Evolutionary conservation across 1,284 basidiomycete species (phyloP), one percentile per base, ranked within the genome.

Genomic region (Pseudozyma hubeiensis): DNA sequence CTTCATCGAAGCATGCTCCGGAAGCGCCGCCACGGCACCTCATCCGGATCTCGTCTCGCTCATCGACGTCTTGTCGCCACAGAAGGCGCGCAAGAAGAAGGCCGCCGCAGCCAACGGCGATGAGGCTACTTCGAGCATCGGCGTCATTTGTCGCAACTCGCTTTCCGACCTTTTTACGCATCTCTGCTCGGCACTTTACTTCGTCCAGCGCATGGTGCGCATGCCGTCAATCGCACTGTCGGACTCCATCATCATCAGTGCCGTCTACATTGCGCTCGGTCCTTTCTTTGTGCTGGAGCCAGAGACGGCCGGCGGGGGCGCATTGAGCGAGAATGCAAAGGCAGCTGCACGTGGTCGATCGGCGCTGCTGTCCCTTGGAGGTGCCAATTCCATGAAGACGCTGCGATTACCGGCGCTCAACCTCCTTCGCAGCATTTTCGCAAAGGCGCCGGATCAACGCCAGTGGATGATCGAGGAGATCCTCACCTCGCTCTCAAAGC

Each of bases 391-490:
- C 7, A 91, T 96, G 90, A 89, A 91, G 72, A 91, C 90, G 4
- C 83, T 98, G 64, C 87, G 93, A 51, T 86, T 93, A 53, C 91
- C 95, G 75, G 91, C 92, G 0, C 86, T 97, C 43, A 89, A 90
- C 1, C 87, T 96, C 63, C 90, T 97, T 68, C 72, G 65, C 8
- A 79, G 93, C 91, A 90, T 96, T 33, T 98, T 97, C 81, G 92
- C 93, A 7, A 91, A 90, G 68, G 90, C 97, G 75, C 90, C 92
- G 64, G 90, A 91, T 40, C 96, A 99, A 84, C 87, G 96, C 1
- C 89, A 90, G 1, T 97, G 94, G 94, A 96, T 98, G 70, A 91
- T 99, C 19, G 94, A 97, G 83, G 96, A 98, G 84, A 94, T 98
- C 34, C 84, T 99, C 17, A 89, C 90, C 4, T 94, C 93, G 0